Evolutionary conservation across 2,329 filamentous ascomycete species (phyloP).

Genomic region (Ampelomyces quisqualis): DNA sequence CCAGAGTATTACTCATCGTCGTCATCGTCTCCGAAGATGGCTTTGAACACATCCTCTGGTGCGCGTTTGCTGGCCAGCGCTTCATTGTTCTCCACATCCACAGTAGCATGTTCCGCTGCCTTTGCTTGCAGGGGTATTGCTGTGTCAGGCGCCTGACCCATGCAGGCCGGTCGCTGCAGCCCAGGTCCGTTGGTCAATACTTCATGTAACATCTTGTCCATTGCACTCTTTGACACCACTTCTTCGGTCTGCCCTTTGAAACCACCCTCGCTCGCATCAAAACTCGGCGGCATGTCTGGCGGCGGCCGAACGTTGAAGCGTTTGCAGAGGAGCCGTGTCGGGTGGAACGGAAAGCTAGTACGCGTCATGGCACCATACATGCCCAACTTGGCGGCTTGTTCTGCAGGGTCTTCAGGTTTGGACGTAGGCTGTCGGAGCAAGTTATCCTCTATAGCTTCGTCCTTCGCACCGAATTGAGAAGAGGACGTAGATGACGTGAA

Average conservation of each 20-base stretch:
- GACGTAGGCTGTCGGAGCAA: slow-evolving; percentile 51
- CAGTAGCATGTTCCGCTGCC: slow-evolving; percentile 32
- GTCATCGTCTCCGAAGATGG: slow-evolving; percentile 89
- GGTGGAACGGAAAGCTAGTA: slow-evolving; percentile 69
- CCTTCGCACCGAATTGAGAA: slow-evolving; percentile 19
- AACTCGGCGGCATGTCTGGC: slow-evolving; percentile 59
- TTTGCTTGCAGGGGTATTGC: too few relatives aligned
- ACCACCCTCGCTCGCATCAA: slow-evolving; percentile 37
- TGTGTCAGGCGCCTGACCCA: slow-evolving; percentile 21
- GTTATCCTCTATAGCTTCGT: slow-evolving; percentile 31
- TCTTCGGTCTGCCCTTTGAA: slow-evolving; percentile 42
- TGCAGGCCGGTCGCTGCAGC: slow-evolving; percentile 36
- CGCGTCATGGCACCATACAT: slow-evolving; percentile 94
- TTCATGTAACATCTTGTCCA: slow-evolving; percentile 45
- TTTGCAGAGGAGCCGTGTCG: slow-evolving; percentile 85
- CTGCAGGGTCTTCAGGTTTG: slow-evolving; percentile 73
- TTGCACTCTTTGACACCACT: slow-evolving; percentile 55
- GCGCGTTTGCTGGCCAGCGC: slow-evolving; percentile 73
- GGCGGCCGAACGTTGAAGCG: slow-evolving; percentile 86
- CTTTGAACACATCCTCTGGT: slow-evolving; percentile 79
- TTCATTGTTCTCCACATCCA: slow-evolving; percentile 76
- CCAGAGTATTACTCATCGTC: slow-evolving; percentile 47
- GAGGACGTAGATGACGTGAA: slow-evolving; percentile 66
- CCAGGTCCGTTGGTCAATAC: slow-evolving; percentile 28
- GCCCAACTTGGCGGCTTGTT: slow-evolving; percentile 81